Evolutionary conservation across 768 basidiomycete species (phyloP), one percentile per base, ranked within the genome.

Genomic region (Sarcomyxa edulis): DNA sequence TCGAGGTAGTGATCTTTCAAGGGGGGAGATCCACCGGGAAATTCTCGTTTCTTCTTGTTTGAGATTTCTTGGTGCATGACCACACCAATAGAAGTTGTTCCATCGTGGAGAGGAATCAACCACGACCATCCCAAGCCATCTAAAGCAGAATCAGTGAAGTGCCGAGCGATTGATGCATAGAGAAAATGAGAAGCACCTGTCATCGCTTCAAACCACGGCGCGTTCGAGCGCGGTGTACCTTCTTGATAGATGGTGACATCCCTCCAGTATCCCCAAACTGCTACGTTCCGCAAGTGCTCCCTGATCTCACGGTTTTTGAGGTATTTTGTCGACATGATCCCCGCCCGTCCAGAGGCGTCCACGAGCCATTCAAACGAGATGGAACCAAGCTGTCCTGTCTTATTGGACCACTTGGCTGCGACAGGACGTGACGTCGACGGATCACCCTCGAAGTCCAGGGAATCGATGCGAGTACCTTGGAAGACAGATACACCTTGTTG

Each of bases 101-200:
- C 70, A 39, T 71, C 59, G 42, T 71, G 68, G 14, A 75, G 56
- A 14, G 75, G 74, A 31, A 76, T 76, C 25, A 64, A 64, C 74
- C 75, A 76, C 15, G 62, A 58, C 75, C 74, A 76, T 6, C 74
- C 74, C 11, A 62, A 61, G 41, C 70, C 66, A 42, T 76, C 74
- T 72, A 34, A 4, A 11, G 12, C 19, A n/a, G n/a, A n/a, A 15
- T 12, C 15, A 23, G 20, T n/a, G 10, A 18, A 27, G 7, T 29
- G 7, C 21, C n/a, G 7, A 23, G 14, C n/a, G 33, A 32, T 32
- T 16, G 14, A 36, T n/a, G 16, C 15, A 19, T 5, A 22, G 8
- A 28, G 11, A 33, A n/a, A n/a, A n/a, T n/a, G 7, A 11, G 14
- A 20, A 43, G 3, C 10, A 52, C 47, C 45, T 6, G 44, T 43